These are phyloP conservation scores for Globisporangium spinosum DNA, from an alignment of 352 stramenopile genomes.

Conservation along the genomic window DNA sequence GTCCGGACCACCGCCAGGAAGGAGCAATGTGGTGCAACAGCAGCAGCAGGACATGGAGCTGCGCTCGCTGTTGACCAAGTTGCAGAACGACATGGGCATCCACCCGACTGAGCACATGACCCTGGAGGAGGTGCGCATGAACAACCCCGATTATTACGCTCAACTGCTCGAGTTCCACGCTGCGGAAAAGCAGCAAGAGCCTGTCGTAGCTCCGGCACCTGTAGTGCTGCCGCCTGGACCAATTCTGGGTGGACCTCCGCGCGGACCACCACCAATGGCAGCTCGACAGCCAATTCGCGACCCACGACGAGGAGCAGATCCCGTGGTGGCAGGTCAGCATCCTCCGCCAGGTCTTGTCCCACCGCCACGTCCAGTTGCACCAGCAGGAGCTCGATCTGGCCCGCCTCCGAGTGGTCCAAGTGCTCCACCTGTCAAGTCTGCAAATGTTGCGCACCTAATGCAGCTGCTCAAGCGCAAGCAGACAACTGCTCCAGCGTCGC, in stretches of 20 bases:
- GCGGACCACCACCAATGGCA: neutral
- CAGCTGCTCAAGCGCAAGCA: slow-evolving; percentile 78
- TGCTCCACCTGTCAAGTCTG: slow-evolving; percentile 35
- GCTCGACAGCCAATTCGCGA: slow-evolving; percentile 11
- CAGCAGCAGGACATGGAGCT: slow-evolving; percentile 77
- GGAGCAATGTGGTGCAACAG: slow-evolving; percentile 8
- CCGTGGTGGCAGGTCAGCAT: neutral
- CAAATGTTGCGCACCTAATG: slow-evolving; percentile 80
- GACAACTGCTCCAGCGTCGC: slow-evolving; percentile 20
- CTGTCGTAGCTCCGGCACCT: neutral
- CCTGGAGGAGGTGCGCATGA: slow-evolving; percentile 81
- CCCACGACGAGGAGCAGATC: slow-evolving; percentile 7
- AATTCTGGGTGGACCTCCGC: slow-evolving; percentile 11
- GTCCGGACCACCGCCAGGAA: neutral
- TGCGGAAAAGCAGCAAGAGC: slow-evolving; percentile 12
- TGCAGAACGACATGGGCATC: slow-evolving; percentile 87
- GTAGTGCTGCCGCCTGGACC: slow-evolving; percentile 7
- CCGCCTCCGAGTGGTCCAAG: slow-evolving; percentile 1
- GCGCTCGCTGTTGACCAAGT: slow-evolving; percentile 69
- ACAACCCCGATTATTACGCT: slow-evolving; percentile 84
- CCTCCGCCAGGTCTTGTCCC: neutral
- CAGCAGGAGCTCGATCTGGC: neutral
- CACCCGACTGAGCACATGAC: slow-evolving; percentile 84
- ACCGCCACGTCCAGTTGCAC: neutral
- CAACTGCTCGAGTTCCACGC: slow-evolving; percentile 71